Percentiles rank a stretch among this genome's conserved stretches.
Conservation (phyloP, 2,329 filamentous ascomycete species). For the Alternaria novae-zelandiae region DNA sequence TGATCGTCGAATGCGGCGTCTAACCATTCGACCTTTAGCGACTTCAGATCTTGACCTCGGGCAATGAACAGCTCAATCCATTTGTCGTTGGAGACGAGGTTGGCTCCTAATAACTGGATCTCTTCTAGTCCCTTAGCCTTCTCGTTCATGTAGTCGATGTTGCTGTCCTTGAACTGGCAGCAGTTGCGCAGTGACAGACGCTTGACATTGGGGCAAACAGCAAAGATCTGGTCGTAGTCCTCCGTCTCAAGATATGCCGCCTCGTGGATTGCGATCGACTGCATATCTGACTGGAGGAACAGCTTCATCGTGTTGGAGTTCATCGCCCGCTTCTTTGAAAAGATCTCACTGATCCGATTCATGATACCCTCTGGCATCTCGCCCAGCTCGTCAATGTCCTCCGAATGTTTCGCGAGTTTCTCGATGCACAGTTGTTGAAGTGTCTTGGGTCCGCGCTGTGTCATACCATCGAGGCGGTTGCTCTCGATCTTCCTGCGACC, state of each 20-base stretch:
- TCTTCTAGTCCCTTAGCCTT: constrained; percentile 72
- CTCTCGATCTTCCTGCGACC: constrained; percentile 80
- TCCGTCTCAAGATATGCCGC: constrained; percentile 71
- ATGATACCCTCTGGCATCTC: constrained; percentile 65
- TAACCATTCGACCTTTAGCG: constrained; percentile 80
- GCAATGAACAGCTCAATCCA: constrained; percentile 74
- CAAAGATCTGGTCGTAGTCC: constrained; percentile 82
- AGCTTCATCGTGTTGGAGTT: constrained; percentile 58
- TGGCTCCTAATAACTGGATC: constrained; percentile 82
- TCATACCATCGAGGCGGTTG: constrained; percentile 79
- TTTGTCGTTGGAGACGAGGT: constrained; percentile 76
- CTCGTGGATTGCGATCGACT: constrained; percentile 66
- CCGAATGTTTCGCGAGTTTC: constrained; percentile 67
- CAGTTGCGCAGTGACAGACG: constrained; percentile 79
- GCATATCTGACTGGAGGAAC: constrained; percentile 60
- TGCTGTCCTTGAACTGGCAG: constrained; percentile 88
- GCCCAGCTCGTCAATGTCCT: constrained; percentile 69
- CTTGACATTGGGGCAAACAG: constrained; percentile 71
- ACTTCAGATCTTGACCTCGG: constrained; percentile 69
- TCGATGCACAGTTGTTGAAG: constrained; percentile 70
- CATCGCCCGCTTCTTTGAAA: constrained; percentile 67
- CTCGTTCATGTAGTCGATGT: constrained; percentile 79
- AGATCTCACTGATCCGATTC: constrained; percentile 66
- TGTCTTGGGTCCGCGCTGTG: constrained; percentile 69
- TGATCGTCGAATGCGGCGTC: constrained; percentile 82